Percentiles rank a stretch among this genome's conserved stretches.
Conservation (phyloP, 169 alveolate species). For the Plasmodium billcollinsi region DNA sequence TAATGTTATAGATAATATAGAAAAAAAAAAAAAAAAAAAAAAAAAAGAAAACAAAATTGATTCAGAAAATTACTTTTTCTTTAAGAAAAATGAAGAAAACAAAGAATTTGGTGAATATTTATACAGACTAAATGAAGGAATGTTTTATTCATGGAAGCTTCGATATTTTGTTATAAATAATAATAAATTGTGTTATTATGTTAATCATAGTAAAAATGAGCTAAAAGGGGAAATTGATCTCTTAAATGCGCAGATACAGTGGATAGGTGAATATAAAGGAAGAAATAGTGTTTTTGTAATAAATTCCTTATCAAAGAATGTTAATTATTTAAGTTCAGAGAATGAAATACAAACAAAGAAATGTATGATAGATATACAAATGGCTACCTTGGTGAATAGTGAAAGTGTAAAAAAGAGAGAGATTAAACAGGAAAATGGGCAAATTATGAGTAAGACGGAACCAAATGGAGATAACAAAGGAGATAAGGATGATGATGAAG, state of each 20-base stretch:
- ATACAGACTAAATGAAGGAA: conserved; percentile 34
- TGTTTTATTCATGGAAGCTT: conserved; percentile 21
- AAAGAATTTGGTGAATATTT: conserved; percentile 20
- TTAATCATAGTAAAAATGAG: conserved; percentile 9
- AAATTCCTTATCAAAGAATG: conserved; percentile 61
- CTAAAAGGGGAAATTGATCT: conserved; percentile 76
- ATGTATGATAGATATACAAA: conserved; percentile 75
- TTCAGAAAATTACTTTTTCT: conserved; percentile 11
- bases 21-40: not conserved
- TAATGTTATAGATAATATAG: not conserved
- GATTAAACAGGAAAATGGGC: not conserved
- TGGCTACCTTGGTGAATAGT: conserved; percentile 21
- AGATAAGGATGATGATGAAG: not conserved
- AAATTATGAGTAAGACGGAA: too few relatives aligned
- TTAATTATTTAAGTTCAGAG: conserved; percentile 75
- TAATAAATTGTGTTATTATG: conserved; percentile 11
- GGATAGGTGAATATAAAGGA: conserved; percentile 84
- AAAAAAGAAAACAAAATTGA: not conserved
- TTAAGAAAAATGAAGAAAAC: conserved; percentile 12
- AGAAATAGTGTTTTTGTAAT: conserved; percentile 76
- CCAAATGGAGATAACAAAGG: too few relatives aligned
- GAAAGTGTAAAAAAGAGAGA: not conserved
- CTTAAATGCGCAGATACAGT: conserved; percentile 69
- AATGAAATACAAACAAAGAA: conserved; percentile 72
- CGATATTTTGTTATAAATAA: conserved; percentile 14